Conservation (phyloP, 2,329 filamentous ascomycete genomes). For the Aspergillus luchuensis region DNA sequence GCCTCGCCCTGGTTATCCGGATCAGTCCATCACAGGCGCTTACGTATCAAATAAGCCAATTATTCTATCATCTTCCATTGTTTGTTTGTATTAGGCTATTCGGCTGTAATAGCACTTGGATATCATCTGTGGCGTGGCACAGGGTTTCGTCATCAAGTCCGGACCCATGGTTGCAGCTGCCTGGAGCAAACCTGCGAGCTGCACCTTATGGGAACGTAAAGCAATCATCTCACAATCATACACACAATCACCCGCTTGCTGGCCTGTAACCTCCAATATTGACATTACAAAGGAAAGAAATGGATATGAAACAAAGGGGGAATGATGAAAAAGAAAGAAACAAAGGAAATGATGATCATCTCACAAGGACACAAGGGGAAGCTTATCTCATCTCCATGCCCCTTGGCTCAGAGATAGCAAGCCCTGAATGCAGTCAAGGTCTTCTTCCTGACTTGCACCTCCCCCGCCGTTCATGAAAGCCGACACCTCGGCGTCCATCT, state of each 20-base stretch:
- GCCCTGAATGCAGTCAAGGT: conserved; percentile 88
- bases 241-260: conserved; percentile 33
- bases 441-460: conserved; percentile 69
- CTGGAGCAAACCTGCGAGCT: neutral
- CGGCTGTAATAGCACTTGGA: conserved; percentile 1
- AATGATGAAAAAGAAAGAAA: conserved; percentile 23
- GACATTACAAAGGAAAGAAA: conserved; percentile 20
- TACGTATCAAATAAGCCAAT: neutral
- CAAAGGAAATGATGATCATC: conserved; percentile 26
- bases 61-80: neutral
- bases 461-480: conserved; percentile 67
- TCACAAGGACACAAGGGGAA: conserved; percentile 9
- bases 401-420: conserved; percentile 85
- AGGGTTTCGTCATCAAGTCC: conserved; percentile 15
- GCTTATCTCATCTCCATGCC: conserved; percentile 69
- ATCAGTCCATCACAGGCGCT: neutral
- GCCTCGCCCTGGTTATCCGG: neutral
- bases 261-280: conserved; percentile 31
- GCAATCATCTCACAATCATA: conserved; percentile 27
- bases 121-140: conserved; percentile 3
- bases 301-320: conserved; percentile 24
- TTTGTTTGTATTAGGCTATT: conserved; percentile 8
- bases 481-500: conserved; percentile 66
- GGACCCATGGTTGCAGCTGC: neutral
- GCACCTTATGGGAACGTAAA: conserved; percentile 11